These are phyloP conservation scores for Senna siamea DNA, from an alignment of 306 rosid species.

Conservation along the genomic window DNA sequence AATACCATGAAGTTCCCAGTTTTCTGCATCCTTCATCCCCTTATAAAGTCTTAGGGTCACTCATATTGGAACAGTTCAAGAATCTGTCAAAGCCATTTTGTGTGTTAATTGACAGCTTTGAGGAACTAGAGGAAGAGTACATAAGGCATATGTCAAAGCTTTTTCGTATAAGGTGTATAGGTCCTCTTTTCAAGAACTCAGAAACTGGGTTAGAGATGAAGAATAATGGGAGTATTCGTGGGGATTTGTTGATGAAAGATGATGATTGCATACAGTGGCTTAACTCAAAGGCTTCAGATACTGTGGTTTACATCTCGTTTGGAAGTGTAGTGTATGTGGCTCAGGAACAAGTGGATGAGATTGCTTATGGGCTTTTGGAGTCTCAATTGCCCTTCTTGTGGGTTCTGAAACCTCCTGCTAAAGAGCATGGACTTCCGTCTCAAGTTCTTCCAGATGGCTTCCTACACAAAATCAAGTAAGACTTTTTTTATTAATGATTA, in stretches of 20 bases:
- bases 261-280: slow-evolving; percentile 70
- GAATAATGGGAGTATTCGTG: too few relatives aligned
- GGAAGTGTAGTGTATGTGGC: slow-evolving; percentile 58
- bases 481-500: too few relatives aligned
- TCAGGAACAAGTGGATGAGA: slow-evolving; percentile 65
- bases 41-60: slow-evolving; percentile 35
- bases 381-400: slow-evolving; percentile 59
- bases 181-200: slow-evolving; percentile 71
- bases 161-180: slow-evolving; percentile 42
- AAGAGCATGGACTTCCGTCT: background rate
- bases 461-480: slow-evolving; percentile 37
- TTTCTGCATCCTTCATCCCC: slow-evolving; percentile 54
- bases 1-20: slow-evolving; percentile 63
- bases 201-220: too few relatives aligned
- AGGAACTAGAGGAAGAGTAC: slow-evolving; percentile 57
- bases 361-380: slow-evolving; percentile 61
- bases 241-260: slow-evolving; percentile 47
- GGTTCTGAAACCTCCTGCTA: slow-evolving; percentile 59
- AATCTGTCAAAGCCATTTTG: slow-evolving; percentile 53
- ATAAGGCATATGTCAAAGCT: slow-evolving; percentile 40
- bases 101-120: slow-evolving; percentile 58
- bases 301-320: slow-evolving; percentile 72
- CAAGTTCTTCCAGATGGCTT: slow-evolving; percentile 59
- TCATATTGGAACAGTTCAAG: slow-evolving; percentile 52
- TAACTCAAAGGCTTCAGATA: slow-evolving; percentile 42